These are phyloP conservation scores for Coemansia sp. DNA, from an alignment of 192 early-diverging fungal genomes.

Conservation along the genomic window DNA sequence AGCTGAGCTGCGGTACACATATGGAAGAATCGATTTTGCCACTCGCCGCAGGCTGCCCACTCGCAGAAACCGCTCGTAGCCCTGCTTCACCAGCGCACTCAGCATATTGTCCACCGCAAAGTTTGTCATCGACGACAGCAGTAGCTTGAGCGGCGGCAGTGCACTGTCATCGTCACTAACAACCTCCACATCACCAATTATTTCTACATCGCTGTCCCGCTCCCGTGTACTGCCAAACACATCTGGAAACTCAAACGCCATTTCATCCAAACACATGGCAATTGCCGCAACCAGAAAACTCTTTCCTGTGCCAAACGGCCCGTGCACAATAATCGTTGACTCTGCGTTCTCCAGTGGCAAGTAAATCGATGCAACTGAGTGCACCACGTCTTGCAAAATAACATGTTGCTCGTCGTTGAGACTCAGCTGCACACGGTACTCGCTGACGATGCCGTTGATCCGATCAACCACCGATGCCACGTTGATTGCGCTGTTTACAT, in stretches of 20 bases:
- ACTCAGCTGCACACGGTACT: not conserved
- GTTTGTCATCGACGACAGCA: slow-evolving; percentile 75
- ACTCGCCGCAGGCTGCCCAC: slow-evolving; percentile 74
- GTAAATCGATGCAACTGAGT: slow-evolving; percentile 42
- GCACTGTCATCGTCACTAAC: slow-evolving; percentile 1
- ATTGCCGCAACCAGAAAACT: slow-evolving; percentile 67
- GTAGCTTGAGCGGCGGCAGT: slow-evolving; percentile 43
- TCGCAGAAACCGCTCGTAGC: slow-evolving; percentile 66
- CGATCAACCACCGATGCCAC: not conserved
- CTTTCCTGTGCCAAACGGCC: slow-evolving; percentile 74
- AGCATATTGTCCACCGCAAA: slow-evolving; percentile 78
- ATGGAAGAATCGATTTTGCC: slow-evolving; percentile 64
- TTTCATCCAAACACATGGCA: slow-evolving; percentile 59
- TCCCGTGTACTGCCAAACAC: slow-evolving; percentile 20
- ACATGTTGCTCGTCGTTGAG: slow-evolving; percentile 40
- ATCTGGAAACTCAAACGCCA: slow-evolving; percentile 51
- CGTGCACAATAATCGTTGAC: slow-evolving; percentile 47
- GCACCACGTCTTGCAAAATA: slow-evolving; percentile 24
- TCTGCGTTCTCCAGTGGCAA: slow-evolving; percentile 15
- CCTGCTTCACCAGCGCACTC: slow-evolving; percentile 60
- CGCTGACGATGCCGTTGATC: not conserved
- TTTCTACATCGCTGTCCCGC: not conserved
- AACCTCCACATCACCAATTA: not conserved
- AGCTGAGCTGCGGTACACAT: slow-evolving; percentile 51
- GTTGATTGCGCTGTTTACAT: not conserved